Conservation (phyloP, 176 grass and related monocot genomes). For the Otatea glauca region DNA sequence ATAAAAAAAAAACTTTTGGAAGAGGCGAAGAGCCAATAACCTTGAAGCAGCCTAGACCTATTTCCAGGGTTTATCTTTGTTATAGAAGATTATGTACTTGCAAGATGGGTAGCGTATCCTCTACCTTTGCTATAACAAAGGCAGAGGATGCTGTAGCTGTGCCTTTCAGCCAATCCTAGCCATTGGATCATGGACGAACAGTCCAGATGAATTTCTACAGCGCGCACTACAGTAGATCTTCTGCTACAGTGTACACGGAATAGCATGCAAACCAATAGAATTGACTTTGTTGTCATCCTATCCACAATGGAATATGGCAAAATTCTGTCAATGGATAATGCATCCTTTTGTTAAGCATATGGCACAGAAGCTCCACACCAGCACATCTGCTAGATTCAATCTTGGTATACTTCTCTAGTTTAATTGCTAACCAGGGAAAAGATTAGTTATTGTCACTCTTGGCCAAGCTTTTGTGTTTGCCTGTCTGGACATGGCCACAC, state of each 20-base stretch:
- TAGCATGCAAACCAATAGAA: neutral
- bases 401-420: neutral
- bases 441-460: neutral
- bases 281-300: neutral
- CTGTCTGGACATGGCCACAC: neutral
- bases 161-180: too few species aligned
- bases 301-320: neutral
- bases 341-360: neutral
- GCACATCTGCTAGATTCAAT: neutral
- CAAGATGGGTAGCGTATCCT: neutral
- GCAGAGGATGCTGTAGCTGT: too few species aligned
- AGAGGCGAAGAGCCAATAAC: constrained; percentile 27
- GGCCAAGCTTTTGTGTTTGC: neutral
- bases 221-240: too few species aligned
- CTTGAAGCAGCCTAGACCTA: constrained; percentile 2
- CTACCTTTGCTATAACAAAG: too few species aligned
- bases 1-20: constrained; percentile 8
- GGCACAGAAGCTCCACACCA: neutral
- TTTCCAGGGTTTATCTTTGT: neutral
- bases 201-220: too few species aligned
- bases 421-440: neutral
- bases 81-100: neutral
- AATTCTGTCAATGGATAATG: neutral
- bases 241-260: neutral
- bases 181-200: too few species aligned